Conservation (phyloP, 768 basidiomycete species). For the Dioszegia hungarica region DNA sequence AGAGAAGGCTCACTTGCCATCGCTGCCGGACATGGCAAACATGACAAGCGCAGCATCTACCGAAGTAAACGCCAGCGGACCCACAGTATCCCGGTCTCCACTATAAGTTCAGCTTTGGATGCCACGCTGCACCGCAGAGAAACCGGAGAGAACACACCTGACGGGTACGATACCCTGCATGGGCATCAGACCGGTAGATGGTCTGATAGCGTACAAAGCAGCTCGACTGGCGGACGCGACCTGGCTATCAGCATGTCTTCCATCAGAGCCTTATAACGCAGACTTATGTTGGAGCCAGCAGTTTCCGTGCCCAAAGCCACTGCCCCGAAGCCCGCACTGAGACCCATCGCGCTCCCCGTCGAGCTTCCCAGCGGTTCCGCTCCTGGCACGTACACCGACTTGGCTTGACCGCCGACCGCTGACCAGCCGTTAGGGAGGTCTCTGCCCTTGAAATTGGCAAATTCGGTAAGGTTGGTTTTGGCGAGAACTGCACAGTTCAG, state of each 20-base stretch:
- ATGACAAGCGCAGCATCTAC: neutral
- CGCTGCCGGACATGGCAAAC: neutral
- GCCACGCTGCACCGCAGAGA: neutral
- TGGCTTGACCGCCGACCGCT: conserved; percentile 31
- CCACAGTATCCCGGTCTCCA: conserved; percentile 14
- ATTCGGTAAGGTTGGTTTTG: conserved; percentile 39
- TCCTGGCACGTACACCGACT: conserved; percentile 29
- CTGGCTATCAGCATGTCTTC: no score
- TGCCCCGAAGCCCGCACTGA: conserved; percentile 30
- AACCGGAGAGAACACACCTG: neutral
- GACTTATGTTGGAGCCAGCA: conserved; percentile 21
- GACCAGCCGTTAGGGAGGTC: conserved; percentile 35
- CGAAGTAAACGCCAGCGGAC: conserved; percentile 13
- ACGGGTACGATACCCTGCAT: conserved; percentile 30
- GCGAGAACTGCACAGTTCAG: conserved; percentile 13
- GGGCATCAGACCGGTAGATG: conserved; percentile 18
- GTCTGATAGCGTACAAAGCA: conserved; percentile 32
- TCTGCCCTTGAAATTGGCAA: conserved; percentile 24
- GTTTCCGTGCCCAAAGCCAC: conserved; percentile 34
- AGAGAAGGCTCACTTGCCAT: neutral
- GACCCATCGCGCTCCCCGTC: conserved; percentile 33
- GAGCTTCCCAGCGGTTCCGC: conserved; percentile 33
- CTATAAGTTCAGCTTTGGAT: no score
- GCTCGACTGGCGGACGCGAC: conserved; percentile 28
- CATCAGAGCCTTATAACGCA: neutral